Evolutionary conservation across 179 eudicot genomes (phyloP).

Genomic region (Silene coronaria): DNA sequence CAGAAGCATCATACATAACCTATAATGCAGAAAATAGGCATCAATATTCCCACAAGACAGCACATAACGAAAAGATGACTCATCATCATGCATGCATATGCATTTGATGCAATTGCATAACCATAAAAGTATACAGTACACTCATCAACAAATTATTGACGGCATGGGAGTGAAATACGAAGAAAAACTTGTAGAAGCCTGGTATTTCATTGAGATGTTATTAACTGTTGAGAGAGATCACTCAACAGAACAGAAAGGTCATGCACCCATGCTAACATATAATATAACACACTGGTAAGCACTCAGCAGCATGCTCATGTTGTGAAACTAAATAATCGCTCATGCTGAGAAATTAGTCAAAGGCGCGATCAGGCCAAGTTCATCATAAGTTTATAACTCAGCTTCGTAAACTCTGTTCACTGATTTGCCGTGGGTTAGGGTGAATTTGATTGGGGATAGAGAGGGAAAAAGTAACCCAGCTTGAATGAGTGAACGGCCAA

Average conservation of each 20-base stretch:
- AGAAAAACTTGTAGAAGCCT: background rate
- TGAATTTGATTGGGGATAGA: too few relatives aligned
- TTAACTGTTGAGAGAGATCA: background rate
- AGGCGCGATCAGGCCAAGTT: background rate
- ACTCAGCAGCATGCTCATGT: too few relatives aligned
- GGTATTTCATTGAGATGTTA: background rate
- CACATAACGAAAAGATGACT: background rate
- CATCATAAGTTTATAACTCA: background rate
- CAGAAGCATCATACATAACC: conserved; percentile 92
- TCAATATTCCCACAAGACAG: background rate
- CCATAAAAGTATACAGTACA: background rate
- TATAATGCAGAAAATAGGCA: conserved; percentile 23
- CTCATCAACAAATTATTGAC: background rate
- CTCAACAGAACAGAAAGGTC: background rate
- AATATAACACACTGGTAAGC: too few relatives aligned
- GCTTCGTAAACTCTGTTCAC: background rate
- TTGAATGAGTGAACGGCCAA: background rate
- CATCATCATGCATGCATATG: background rate
- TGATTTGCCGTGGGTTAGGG: background rate
- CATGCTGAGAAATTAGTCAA: too few relatives aligned
- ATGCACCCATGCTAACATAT: background rate
- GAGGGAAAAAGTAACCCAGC: background rate
- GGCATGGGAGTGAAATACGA: background rate
- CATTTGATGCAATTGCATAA: background rate
- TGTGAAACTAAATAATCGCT: background rate